Base-by-base conservation (phyloP, 2,329 filamentous ascomycete species). In the Sarocladium oryzae region DNA sequence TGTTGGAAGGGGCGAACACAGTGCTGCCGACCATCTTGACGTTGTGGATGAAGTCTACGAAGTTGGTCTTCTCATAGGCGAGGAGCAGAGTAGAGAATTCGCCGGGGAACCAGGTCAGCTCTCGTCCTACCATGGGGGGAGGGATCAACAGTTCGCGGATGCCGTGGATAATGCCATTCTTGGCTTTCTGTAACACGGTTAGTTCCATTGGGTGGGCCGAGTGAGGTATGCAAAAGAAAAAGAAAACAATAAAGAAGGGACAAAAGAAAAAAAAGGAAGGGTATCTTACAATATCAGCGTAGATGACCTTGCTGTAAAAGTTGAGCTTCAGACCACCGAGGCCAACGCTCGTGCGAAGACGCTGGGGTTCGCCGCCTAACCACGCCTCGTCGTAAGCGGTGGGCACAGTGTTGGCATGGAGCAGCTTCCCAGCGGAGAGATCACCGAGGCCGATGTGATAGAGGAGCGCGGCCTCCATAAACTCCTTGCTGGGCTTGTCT, bases 131-230 rank as follows among this genome's bases (percentile, higher is more conserved):
- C 23, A 72, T 70, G 1, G 87, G 84, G 0, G 90, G 91, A 2
- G 89, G 89, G 8, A 92, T 61, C n/a, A 96, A 76, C 51, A 93
- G 73, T 55, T 73, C 76, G 69, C 90, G 81, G 51, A 96, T 70
- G 40, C 79, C 86, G 66, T 96, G 90, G 56, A 95, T 81, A 35
- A 93, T 75, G 37, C 91, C 90, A 62, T 95, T 95, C 55, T 80
- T 84, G 36, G 82, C 85, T 62, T 79, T 76, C 83, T 86, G 40
- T 51, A 4, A 11, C 16, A 18, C 7, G n/a, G 43, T 48, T 33
- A 48, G 43, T 13, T 20, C 16, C 13, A 40, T 7, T 30, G n/a
- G 37, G 16, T n/a, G n/a, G n/a, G n/a, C n/a, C n/a, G n/a, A n/a
- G n/a, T n/a, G n/a, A n/a, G n/a, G n/a, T n/a, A n/a, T n/a, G n/a